Conservation (phyloP, 352 stramenopile genomes). For the Phytophthora nicotianae region DNA sequence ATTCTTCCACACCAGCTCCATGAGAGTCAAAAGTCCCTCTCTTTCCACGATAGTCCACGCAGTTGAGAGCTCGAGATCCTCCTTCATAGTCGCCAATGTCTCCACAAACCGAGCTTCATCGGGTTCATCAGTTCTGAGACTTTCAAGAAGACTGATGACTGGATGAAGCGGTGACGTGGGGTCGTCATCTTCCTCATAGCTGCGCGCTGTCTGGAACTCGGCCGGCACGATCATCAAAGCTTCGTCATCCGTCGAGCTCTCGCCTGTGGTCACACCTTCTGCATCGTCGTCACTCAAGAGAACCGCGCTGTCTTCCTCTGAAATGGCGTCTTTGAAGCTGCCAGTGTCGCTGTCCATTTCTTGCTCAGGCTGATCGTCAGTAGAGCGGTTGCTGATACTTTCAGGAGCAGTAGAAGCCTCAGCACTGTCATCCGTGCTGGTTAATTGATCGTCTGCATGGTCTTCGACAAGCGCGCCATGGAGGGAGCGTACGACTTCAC, state of each 20-base stretch:
- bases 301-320: conserved; percentile 8
- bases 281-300: conserved; percentile 23
- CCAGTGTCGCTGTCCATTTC: conserved; percentile 41
- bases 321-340: conserved; percentile 11
- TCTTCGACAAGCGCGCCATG: conserved; percentile 12
- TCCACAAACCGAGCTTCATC: conserved; percentile 38
- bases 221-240: conserved; percentile 33
- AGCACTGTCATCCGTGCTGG: conserved; percentile 25
- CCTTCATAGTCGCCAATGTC: conserved; percentile 40
- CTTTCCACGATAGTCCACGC: conserved; percentile 39
- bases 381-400: conserved; percentile 26
- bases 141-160: conserved; percentile 37
- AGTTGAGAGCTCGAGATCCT: conserved; percentile 35
- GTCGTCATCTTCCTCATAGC: conserved; percentile 38
- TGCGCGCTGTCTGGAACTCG: conserved; percentile 44
- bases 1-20: conserved; percentile 48
- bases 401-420: conserved; percentile 13
- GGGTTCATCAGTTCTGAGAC: conserved; percentile 28
- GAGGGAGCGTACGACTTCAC: conserved; percentile 32
- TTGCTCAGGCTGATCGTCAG: conserved; percentile 46
- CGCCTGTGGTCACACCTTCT: conserved; percentile 19
- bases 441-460: conserved; percentile 6
- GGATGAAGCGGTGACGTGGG: conserved; percentile 16
- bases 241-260: conserved; percentile 33
- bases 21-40: conserved; percentile 47